Conservation (phyloP, 2,329 filamentous ascomycete genomes). For the Clarireedia hainanense region DNA sequence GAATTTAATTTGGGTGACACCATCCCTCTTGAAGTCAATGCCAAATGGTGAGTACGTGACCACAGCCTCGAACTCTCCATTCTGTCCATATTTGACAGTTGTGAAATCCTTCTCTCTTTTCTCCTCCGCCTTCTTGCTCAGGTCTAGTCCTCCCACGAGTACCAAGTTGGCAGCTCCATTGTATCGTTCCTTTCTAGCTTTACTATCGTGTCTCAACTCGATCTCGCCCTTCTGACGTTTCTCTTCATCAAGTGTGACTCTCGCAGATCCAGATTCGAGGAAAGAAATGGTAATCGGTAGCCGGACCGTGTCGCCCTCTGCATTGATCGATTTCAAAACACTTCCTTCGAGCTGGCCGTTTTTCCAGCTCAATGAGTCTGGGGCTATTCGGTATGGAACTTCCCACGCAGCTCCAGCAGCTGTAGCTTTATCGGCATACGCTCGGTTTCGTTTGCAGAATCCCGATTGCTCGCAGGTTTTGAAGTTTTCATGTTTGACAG, state of each 20-base stretch:
- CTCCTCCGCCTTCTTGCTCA: conserved; percentile 65
- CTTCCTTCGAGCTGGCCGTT: conserved; percentile 72
- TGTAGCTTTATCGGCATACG: conserved; percentile 71
- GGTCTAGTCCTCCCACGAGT: conserved; percentile 70
- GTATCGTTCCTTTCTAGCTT: conserved; percentile 83
- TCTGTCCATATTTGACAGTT: conserved; percentile 73
- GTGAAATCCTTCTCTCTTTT: conserved; percentile 58
- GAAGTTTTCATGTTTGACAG: conserved; percentile 94
- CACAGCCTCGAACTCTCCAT: conserved; percentile 69
- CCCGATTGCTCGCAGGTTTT: conserved; percentile 94
- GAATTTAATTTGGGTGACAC: conserved; percentile 72
- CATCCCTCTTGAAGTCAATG: conserved; percentile 81
- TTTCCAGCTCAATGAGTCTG: conserved; percentile 65
- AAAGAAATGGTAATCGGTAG: conserved; percentile 83
- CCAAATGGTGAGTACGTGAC: conserved; percentile 77
- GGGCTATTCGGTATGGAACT: conserved; percentile 71
- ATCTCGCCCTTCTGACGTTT: conserved; percentile 84
- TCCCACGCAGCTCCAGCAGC: conserved; percentile 59
- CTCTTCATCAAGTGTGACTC: conserved; percentile 87
- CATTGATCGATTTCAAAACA: conserved; percentile 71
- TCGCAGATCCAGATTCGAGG: conserved; percentile 78
- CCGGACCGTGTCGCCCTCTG: conserved; percentile 59
- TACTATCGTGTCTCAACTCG: conserved; percentile 75
- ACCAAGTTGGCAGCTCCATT: conserved; percentile 85
- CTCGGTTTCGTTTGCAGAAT: conserved; percentile 93